Conservation (phyloP, 2,329 filamentous ascomycete genomes). For the Clonostachys chloroleuca region DNA sequence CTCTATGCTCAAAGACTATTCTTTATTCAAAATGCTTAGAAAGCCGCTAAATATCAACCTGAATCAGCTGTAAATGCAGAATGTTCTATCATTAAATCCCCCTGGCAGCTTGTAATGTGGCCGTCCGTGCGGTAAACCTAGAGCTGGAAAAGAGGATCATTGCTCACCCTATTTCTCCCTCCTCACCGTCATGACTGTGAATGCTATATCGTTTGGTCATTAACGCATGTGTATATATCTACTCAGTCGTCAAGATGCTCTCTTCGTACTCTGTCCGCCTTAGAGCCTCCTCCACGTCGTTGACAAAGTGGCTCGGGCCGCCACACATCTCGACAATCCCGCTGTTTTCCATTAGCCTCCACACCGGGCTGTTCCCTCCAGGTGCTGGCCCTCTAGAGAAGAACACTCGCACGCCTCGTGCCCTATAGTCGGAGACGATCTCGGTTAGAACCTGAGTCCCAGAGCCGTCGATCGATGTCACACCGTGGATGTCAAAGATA, state of each 20-base stretch:
- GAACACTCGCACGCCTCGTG: slow-evolving; percentile 71
- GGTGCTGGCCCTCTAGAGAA: slow-evolving; percentile 56
- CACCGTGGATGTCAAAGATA: slow-evolving; percentile 97
- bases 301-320: slow-evolving; percentile 73
- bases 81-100: no score
- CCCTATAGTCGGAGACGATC: slow-evolving; percentile 79
- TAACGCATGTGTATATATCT: no score
- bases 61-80: no score
- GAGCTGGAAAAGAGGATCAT: no score
- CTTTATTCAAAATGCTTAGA: no score
- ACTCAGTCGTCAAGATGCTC: slow-evolving; percentile 13
- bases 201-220: no score
- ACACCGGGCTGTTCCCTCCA: slow-evolving; percentile 48
- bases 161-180: no score
- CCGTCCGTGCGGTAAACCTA: no score
- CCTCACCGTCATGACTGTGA: no score
- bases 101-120: no score
- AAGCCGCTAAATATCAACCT: no score
- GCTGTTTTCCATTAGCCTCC: slow-evolving; percentile 67
- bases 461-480: slow-evolving; percentile 88
- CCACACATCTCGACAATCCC: slow-evolving; percentile 85
- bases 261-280: slow-evolving; percentile 73
- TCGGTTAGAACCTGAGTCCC: slow-evolving; percentile 88
- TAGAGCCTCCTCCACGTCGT: slow-evolving; percentile 80
- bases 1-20: no score